Base-by-base conservation (phyloP, 1,284 basidiomycete genomes). In the Rhizopogon parksii region DNA sequence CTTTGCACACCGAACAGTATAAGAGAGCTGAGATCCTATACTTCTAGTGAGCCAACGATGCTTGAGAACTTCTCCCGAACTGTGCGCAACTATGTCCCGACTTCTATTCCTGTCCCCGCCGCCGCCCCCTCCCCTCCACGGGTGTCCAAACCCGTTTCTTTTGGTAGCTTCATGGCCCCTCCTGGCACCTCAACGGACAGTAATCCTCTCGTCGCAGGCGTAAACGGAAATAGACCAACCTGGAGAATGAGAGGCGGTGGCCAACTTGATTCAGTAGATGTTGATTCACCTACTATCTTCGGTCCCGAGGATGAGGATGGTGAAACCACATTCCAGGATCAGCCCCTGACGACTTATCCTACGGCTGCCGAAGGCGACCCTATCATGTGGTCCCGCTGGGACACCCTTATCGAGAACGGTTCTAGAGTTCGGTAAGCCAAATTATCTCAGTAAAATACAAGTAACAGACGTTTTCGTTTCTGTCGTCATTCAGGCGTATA, bases 11-110 rank as follows among this genome's bases (percentile, higher is more conserved):
- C 35, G 27, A 34, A 49, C 15, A 30, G 19, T 30, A 48, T 17
- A 6, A 36, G 21, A 35, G 47, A 53, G 56, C 66, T 65, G 51
- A 68, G 19, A 37, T 34, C 1, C 15, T 46, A 59, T 21, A 24
- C 24, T 53, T 54, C 40, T 63, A 75, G 79, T 42, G 71, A 73
- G 56, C 72, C 72, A 4, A 72, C 78, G 0, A 69, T 75, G 50
- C 67, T 80, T 12, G 74, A 79, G 60, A 68, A 68, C 34, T 69
- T 80, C 57, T 79, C 79, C 12, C 72, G 74, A 17, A 70, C 75
- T 1, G 65, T 81, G 32, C 73, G 76, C 43, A 74, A 66, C 54
- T 80, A 80, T 48, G 74, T 82, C 15, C 78, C 78, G 2, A 70
- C 75, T 15, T 73, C 75, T 8, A 72, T 79, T 36, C 67, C 74